Evolutionary conservation across 139 green algal species (phyloP).

Genomic region (Protoeuglena noctilucae): DNA sequence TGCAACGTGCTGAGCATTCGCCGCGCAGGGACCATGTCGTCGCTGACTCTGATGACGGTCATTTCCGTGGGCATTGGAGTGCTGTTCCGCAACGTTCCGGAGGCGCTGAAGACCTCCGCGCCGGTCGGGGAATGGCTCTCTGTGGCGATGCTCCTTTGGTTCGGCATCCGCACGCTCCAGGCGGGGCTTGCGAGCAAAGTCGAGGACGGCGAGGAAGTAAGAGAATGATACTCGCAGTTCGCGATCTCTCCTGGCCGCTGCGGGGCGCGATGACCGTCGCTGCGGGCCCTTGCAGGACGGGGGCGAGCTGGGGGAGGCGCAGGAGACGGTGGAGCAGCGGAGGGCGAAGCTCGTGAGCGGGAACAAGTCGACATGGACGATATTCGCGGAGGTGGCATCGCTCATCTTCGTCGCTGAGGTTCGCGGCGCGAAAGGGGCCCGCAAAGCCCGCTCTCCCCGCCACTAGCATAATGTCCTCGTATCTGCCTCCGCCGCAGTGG

Average conservation of each 20-base stretch:
- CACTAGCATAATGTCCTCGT: too few relatives aligned
- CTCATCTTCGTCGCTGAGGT: slow-evolving; percentile 84
- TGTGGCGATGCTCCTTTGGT: slow-evolving; percentile 76
- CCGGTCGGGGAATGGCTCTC: slow-evolving; percentile 64
- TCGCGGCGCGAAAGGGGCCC: too few relatives aligned
- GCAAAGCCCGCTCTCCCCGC: too few relatives aligned
- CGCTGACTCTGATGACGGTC: slow-evolving; percentile 65
- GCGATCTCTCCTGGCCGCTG: neutral
- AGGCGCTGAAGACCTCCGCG: slow-evolving; percentile 52
- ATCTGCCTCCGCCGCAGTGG: too few relatives aligned
- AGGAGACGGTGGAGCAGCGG: slow-evolving; percentile 14
- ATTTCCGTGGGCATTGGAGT: slow-evolving; percentile 84
- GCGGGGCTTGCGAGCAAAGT: slow-evolving; percentile 10
- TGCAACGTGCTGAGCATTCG: too few relatives aligned
- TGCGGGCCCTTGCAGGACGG: too few relatives aligned
- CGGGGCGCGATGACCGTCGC: too few relatives aligned
- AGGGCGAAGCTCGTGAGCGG: slow-evolving; percentile 1
- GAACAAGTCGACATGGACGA: slow-evolving; percentile 1
- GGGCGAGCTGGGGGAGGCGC: slow-evolving; percentile 33
- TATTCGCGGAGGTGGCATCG: slow-evolving; percentile 35
- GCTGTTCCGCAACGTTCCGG: slow-evolving; percentile 55
- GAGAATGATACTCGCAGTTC: slow-evolving; percentile 3
- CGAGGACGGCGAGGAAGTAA: slow-evolving; percentile 2
- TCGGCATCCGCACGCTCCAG: slow-evolving; percentile 64
- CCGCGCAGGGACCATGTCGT: slow-evolving; percentile 14